These are phyloP conservation scores for Toxoplasma gondii DNA, from an alignment of 169 alveolate genomes.

Conservation along the genomic window DNA sequence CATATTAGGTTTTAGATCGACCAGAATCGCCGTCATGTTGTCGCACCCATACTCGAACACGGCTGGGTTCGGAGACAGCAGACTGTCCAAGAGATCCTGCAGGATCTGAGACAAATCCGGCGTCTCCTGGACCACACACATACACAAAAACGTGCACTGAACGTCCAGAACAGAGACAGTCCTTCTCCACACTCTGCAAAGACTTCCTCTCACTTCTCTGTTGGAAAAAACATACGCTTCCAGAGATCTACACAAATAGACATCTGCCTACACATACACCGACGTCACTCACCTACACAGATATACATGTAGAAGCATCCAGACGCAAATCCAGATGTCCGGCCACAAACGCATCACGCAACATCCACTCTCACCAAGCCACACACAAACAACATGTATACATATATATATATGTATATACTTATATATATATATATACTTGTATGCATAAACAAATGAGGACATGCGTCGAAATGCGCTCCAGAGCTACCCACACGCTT, in stretches of 20 bases:
- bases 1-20: constrained; percentile 28
- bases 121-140: constrained; percentile 48
- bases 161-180: neutral
- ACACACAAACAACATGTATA: too few relatives aligned
- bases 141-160: neutral
- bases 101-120: constrained; percentile 59
- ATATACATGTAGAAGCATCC: too few relatives aligned
- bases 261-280: neutral
- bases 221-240: too few relatives aligned
- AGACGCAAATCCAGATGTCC: too few relatives aligned
- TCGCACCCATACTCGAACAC: constrained; percentile 72
- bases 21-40: constrained; percentile 72
- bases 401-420: neutral
- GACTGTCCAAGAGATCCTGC: constrained; percentile 60
- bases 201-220: too few relatives aligned
- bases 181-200: too few relatives aligned
- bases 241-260: neutral
- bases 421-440: neutral
- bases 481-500: too few relatives aligned
- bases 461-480: too few relatives aligned
- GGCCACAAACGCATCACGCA: too few relatives aligned
- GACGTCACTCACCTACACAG: too few relatives aligned
- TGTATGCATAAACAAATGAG: too few relatives aligned
- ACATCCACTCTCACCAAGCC: too few relatives aligned
- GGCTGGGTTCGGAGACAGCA: constrained; percentile 70